These are phyloP conservation scores for Durusdinium trenchii DNA, from an alignment of 73 alveolate species.

Conservation along the genomic window DNA sequence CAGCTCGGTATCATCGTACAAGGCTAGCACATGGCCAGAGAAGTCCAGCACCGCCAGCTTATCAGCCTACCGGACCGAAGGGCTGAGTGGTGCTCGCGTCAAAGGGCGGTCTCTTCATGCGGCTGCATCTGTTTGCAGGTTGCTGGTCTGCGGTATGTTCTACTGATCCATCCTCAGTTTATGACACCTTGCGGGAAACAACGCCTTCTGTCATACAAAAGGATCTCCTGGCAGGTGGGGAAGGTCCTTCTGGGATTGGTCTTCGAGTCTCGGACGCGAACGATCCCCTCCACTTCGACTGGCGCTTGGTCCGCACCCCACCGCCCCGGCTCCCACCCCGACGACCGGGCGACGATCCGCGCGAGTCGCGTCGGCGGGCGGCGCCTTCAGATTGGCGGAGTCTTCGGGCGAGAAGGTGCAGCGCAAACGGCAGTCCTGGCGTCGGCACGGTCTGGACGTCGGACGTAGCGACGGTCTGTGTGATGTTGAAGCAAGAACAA, in stretches of 20 bases:
- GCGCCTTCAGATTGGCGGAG: conserved; percentile 72
- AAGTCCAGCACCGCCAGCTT: conserved; percentile 75
- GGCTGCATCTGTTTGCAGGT: background rate
- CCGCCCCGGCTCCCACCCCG: no score
- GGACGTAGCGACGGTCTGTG: no score
- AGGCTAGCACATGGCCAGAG: conserved; percentile 54
- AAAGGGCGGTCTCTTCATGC: background rate
- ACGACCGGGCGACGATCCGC: no score
- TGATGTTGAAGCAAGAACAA: no score
- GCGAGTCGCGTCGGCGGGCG: no score
- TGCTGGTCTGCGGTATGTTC: no score
- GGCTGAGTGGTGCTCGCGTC: background rate
- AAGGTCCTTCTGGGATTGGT: no score
- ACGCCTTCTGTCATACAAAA: background rate
- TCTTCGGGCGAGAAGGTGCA: conserved; percentile 94
- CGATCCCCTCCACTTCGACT: no score
- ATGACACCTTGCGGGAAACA: background rate
- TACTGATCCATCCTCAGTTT: background rate
- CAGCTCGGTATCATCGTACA: background rate
- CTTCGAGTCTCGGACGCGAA: no score
- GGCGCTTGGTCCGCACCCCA: no score
- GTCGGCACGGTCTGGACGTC: no score
- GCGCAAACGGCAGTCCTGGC: conserved; percentile 64
- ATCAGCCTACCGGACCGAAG: background rate
- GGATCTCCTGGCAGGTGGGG: no score